Conservation (phyloP, 352 stramenopile genomes). For the Phytophthora hibernalis region DNA sequence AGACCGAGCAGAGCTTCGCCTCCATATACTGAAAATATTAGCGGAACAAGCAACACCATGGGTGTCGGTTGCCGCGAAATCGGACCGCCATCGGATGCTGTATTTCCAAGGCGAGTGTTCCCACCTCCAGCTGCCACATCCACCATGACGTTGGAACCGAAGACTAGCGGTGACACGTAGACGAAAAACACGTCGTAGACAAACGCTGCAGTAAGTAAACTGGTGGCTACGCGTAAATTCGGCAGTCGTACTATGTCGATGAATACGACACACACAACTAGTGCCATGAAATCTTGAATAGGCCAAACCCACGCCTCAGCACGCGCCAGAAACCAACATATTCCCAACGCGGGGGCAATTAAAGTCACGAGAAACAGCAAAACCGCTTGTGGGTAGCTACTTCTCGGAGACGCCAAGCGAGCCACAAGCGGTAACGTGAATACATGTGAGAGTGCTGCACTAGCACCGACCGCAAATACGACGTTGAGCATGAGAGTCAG, state of each 20-base stretch:
- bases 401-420: constrained; percentile 21
- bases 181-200: constrained; percentile 96
- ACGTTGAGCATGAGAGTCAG: constrained; percentile 61
- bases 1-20: constrained; percentile 92
- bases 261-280: constrained; percentile 91
- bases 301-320: constrained; percentile 78
- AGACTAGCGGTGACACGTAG: constrained; percentile 90
- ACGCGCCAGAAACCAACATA: constrained; percentile 71
- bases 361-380: constrained; percentile 33
- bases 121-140: constrained; percentile 86
- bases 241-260: constrained; percentile 84
- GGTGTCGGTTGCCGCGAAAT: constrained; percentile 35
- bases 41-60: constrained; percentile 87
- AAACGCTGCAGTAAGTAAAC: constrained; percentile 89
- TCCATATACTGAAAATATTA: constrained; percentile 89
- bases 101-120: constrained; percentile 20
- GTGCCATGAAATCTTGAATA: constrained; percentile 89
- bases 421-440: constrained; percentile 48
- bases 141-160: constrained; percentile 91
- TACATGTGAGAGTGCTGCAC: constrained; percentile 55
- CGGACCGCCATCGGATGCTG: constrained; percentile 11
- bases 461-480: constrained; percentile 60
- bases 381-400: constrained; percentile 12
- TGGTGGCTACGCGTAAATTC: constrained; percentile 80
- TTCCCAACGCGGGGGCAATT: constrained; percentile 27